These are phyloP conservation scores for Coelastrella sp. DNA, from an alignment of 139 green algal genomes.

Conservation along the genomic window DNA sequence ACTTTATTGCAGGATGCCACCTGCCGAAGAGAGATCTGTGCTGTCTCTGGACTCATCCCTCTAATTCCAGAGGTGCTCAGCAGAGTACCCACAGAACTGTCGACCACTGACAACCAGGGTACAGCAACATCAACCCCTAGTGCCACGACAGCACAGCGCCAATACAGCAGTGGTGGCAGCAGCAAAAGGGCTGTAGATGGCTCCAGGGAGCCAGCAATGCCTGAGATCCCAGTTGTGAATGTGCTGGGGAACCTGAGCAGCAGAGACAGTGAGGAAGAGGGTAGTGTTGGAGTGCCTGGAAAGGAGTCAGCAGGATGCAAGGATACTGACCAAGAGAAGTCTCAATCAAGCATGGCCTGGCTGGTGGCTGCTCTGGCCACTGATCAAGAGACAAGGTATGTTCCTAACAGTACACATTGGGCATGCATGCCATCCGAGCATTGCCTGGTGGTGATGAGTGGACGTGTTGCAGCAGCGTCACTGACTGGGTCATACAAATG, in stretches of 20 bases:
- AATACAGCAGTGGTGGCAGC: not conserved
- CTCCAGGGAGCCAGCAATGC: not conserved
- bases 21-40: not conserved
- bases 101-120: not conserved
- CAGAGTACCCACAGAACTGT: not conserved
- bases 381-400: not conserved
- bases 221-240: not conserved
- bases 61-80: slow-evolving; percentile 17
- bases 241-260: not conserved
- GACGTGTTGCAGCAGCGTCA: no score
- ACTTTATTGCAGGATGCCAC: not conserved
- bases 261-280: not conserved
- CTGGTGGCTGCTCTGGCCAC: slow-evolving; percentile 26
- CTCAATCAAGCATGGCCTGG: slow-evolving; percentile 19
- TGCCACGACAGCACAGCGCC: not conserved
- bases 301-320: not conserved
- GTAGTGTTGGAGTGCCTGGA: not conserved
- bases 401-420: no score
- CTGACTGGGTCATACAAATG: no score
- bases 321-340: slow-evolving; percentile 9
- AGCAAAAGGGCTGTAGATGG: not conserved
- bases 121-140: not conserved
- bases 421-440: no score
- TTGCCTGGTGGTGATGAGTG: no score
- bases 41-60: not conserved